phyloP scores from a whole-genome alignment of 352 stramenopile species.

The Halophytophthora polymorphica region DNA sequence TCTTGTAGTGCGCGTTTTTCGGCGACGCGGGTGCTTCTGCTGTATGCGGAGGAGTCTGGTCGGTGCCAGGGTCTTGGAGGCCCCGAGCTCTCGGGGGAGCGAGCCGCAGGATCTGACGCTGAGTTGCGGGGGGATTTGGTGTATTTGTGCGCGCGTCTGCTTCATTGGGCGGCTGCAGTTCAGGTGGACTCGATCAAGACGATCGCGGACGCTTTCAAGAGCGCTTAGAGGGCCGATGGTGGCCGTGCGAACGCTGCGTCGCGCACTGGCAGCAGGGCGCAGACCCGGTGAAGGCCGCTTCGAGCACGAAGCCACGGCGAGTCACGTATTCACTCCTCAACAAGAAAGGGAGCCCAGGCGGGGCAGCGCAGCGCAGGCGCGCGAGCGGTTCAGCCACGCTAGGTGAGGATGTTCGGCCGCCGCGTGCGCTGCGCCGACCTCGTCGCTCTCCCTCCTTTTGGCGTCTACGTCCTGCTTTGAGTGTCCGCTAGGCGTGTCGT shows the following conservation, averaged over 20 bases:
- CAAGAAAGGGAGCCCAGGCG: not conserved
- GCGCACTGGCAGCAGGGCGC: too few species aligned
- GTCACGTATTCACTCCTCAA: not conserved
- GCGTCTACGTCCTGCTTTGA: too few species aligned
- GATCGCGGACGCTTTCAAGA: conserved; percentile 75
- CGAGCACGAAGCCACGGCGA: conserved; percentile 1
- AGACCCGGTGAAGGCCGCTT: too few species aligned
- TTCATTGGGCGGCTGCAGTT: conserved; percentile 26
- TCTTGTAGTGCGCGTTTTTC: too few species aligned
- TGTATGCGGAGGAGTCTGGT: not conserved
- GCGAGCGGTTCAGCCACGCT: not conserved
- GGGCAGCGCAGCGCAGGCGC: not conserved
- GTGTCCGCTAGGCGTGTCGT: too few species aligned
- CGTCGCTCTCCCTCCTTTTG: too few species aligned
- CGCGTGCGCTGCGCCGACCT: too few species aligned
- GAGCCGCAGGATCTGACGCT: not conserved
- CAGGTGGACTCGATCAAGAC: conserved; percentile 83
- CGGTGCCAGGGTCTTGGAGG: not conserved
- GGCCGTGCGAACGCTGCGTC: not conserved
- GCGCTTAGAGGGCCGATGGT: conserved; percentile 37
- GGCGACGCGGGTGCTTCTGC: too few species aligned
- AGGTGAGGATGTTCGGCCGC: not conserved
- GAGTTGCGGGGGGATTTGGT: not conserved
- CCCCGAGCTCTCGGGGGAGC: too few species aligned
- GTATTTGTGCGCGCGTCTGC: conserved; percentile 1